These are phyloP conservation scores for Mucor indicus DNA, from an alignment of 371 early-diverging fungal genomes.

Conservation along the genomic window DNA sequence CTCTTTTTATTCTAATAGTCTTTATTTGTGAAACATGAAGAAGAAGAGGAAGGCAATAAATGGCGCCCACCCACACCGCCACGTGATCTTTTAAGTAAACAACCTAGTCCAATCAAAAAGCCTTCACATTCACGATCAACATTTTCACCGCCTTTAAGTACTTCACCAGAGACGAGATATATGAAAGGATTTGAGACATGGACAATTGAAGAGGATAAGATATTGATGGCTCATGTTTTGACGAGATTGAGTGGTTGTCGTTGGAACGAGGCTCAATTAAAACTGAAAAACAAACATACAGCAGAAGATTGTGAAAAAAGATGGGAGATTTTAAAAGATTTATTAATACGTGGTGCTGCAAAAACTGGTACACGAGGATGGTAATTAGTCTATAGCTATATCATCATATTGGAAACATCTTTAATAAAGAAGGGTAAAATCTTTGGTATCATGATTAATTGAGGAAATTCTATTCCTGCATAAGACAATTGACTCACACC, in stretches of 20 bases:
- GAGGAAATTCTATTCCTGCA: conserved; percentile 4
- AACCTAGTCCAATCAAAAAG: background rate
- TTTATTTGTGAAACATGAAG: background rate
- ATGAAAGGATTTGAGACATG: conserved; percentile 29
- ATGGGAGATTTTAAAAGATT: conserved; percentile 18
- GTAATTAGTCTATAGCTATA: conserved; percentile 1
- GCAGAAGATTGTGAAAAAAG: conserved; percentile 13
- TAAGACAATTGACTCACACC: conserved; percentile 7
- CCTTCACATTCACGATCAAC: conserved; percentile 1
- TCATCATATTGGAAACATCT: conserved; percentile 3
- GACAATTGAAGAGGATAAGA: conserved; percentile 25
- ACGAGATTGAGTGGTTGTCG: conserved; percentile 18
- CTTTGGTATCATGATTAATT: conserved; percentile 3
- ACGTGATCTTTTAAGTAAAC: conserved; percentile 1
- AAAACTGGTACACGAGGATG: conserved; percentile 20
- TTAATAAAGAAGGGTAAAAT: conserved; percentile 10
- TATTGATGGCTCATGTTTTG: conserved; percentile 24
- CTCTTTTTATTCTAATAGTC: too few relatives aligned
- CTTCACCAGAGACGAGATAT: conserved; percentile 1
- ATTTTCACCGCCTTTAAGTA: background rate
- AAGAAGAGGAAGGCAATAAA: conserved; percentile 2
- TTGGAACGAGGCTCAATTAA: conserved; percentile 22
- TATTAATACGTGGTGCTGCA: conserved; percentile 19
- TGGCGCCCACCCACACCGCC: conserved; percentile 34
- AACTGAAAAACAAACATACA: conserved; percentile 18